phyloP scores from a whole-genome alignment of 495 filamentous ascomycete species.

The Neurospora sublineolata region DNA sequence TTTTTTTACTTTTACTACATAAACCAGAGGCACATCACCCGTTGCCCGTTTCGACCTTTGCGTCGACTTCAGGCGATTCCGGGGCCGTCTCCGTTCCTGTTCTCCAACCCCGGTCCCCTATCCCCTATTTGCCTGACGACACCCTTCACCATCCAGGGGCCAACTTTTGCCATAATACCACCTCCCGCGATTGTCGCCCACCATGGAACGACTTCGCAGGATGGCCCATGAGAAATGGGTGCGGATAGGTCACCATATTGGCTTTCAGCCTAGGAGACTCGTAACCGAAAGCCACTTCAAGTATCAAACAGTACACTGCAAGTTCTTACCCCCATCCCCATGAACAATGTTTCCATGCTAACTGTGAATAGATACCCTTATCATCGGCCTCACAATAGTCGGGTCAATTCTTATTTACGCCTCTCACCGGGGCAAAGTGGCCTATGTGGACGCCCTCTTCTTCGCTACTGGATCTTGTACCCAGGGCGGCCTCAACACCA shows the following conservation, averaged over 20 bases:
- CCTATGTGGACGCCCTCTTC: slow-evolving; percentile 85
- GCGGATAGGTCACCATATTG: background rate
- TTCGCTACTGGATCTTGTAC: slow-evolving; percentile 70
- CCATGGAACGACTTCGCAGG: background rate
- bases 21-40: background rate
- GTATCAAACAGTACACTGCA: slow-evolving; percentile 79
- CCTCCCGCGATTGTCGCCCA: background rate
- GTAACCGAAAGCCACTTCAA: slow-evolving; percentile 43
- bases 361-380: slow-evolving; percentile 55
- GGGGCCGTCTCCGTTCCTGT: background rate
- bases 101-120: background rate
- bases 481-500: slow-evolving; percentile 83
- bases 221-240: background rate
- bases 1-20: background rate
- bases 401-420: slow-evolving; percentile 67
- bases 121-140: background rate
- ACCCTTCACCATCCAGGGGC: background rate
- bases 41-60: background rate
- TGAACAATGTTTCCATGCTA: slow-evolving; percentile 1
- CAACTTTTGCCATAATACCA: background rate
- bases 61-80: background rate
- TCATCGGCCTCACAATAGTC: slow-evolving; percentile 55
- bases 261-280: background rate
- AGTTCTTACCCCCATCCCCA: slow-evolving; percentile 12
- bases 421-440: slow-evolving; percentile 38